These are phyloP conservation scores for Rubroboletus pulcherrimus DNA, from an alignment of 768 basidiomycete genomes.

Conservation along the genomic window DNA sequence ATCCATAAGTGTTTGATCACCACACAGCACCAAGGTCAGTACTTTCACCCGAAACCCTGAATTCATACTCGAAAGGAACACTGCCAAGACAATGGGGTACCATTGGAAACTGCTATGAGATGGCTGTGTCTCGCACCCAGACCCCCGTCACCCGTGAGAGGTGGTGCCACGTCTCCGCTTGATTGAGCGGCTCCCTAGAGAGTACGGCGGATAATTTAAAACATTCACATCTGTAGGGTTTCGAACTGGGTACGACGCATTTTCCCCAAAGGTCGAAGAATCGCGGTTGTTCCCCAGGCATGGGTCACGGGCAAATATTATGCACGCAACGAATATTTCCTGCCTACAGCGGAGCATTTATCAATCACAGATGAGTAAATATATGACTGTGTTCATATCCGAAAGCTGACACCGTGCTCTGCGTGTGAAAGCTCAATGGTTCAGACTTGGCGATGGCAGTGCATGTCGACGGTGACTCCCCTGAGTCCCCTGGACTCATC, in stretches of 20 bases:
- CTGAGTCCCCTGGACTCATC: no score
- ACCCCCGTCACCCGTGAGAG: neutral
- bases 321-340: no score
- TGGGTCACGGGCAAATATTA: neutral
- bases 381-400: conserved; percentile 4
- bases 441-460: neutral
- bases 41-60: neutral
- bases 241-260: neutral
- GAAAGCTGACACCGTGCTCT: neutral
- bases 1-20: neutral
- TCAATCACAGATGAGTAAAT: neutral
- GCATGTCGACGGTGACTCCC: conserved; percentile 1
- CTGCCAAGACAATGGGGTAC: conserved; percentile 8
- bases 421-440: neutral
- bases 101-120: neutral
- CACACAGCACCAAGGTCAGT: neutral
- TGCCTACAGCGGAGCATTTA: neutral
- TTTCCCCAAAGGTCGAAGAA: no score
- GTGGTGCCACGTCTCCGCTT: neutral
- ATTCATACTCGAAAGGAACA: conserved; percentile 1
- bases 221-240: neutral
- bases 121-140: neutral
- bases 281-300: neutral
- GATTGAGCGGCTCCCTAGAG: neutral
- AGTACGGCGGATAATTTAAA: neutral